phyloP scores from a whole-genome alignment of 257 asterid species.

The Paulownia fortunei region DNA sequence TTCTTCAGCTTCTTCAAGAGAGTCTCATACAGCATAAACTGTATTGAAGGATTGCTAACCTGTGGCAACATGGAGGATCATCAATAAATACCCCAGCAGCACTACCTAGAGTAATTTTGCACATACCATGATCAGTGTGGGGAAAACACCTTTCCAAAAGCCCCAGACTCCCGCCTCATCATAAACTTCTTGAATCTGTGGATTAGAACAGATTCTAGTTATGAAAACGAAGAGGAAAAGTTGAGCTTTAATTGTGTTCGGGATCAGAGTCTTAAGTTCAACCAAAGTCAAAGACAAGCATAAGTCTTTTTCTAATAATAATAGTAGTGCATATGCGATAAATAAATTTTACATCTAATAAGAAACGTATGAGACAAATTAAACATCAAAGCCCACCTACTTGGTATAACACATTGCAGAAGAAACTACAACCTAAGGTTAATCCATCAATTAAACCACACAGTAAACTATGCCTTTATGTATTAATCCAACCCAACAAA shows the following conservation, averaged over 20 bases:
- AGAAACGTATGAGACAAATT: too few relatives aligned
- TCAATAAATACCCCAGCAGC: slow-evolving; percentile 41
- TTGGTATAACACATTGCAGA: not conserved
- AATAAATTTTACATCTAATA: not conserved
- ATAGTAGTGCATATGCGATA: not conserved
- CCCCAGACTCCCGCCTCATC: slow-evolving; percentile 88
- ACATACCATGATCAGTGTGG: slow-evolving; percentile 95
- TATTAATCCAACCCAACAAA: slow-evolving; percentile 19
- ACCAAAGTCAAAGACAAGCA: slow-evolving; percentile 21
- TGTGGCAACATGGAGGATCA: slow-evolving; percentile 44
- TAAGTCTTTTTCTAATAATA: not conserved
- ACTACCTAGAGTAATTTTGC: slow-evolving; percentile 29
- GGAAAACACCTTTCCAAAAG: slow-evolving; percentile 97
- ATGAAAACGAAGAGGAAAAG: slow-evolving; percentile 25
- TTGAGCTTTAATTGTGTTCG: slow-evolving; percentile 11
- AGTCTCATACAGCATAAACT: slow-evolving; percentile 95
- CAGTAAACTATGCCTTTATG: slow-evolving; percentile 18
- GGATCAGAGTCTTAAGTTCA: slow-evolving; percentile 3
- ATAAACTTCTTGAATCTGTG: slow-evolving; percentile 90
- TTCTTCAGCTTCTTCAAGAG: slow-evolving; percentile 82
- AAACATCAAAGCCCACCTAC: not conserved
- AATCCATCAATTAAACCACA: not conserved
- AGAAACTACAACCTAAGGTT: slow-evolving; percentile 2
- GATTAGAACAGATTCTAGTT: slow-evolving; percentile 29
- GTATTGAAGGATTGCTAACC: slow-evolving; percentile 99